These are phyloP conservation scores for Candida suzukii DNA, from an alignment of 805 yeast species.

Conservation along the genomic window DNA sequence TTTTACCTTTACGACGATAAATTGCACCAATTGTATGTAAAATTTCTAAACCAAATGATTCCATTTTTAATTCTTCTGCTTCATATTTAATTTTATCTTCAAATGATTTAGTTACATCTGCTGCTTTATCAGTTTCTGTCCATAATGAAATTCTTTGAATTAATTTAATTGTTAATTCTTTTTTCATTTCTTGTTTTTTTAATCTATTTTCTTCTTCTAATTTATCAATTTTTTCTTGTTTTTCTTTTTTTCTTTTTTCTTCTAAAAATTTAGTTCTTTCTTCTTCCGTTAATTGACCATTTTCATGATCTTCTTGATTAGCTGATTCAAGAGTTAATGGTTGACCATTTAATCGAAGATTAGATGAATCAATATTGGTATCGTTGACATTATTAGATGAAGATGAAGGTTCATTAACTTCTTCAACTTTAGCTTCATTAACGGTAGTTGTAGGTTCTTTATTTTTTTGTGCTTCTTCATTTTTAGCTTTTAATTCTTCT, in stretches of 20 bases:
- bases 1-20: constrained; percentile 69
- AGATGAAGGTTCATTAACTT: neutral
- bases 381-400: neutral
- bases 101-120: constrained; percentile 54
- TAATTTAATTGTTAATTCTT: constrained; percentile 43
- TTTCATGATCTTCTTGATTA: constrained; percentile 5
- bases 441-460: neutral
- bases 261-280: constrained; percentile 22
- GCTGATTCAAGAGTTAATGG: constrained; percentile 29
- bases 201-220: constrained; percentile 71
- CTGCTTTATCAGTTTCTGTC: constrained; percentile 54
- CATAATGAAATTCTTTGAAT: constrained; percentile 36
- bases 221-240: constrained; percentile 49
- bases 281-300: constrained; percentile 17
- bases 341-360: constrained; percentile 27
- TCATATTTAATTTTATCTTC: constrained; percentile 48
- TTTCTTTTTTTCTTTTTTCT: constrained; percentile 25
- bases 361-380: constrained; percentile 37
- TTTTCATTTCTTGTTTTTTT: constrained; percentile 48
- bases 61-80: constrained; percentile 80
- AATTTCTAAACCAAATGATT: constrained; percentile 89
- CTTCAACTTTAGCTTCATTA: neutral
- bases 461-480: neutral
- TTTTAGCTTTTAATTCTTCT: constrained; percentile 8
- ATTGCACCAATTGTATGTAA: constrained; percentile 77